Evolutionary conservation across 2,329 filamentous ascomycete genomes (phyloP), one percentile per base, ranked within the genome.

Genomic region (Aspergillus calidoustus): DNA sequence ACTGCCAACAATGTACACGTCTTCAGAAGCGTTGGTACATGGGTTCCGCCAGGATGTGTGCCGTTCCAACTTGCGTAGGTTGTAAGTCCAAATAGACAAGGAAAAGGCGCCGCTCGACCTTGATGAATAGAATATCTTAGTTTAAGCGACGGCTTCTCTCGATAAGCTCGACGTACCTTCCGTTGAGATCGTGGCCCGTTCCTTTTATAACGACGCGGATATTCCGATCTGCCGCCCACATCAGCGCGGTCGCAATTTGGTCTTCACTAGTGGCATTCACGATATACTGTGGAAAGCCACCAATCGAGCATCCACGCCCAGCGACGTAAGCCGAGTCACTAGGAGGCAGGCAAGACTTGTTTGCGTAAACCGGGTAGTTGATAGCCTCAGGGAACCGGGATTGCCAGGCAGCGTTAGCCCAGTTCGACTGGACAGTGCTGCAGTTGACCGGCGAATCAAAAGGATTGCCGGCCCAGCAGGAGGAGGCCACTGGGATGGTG

Each of bases 51-150:
- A 71, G 7, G 46, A 15, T 3, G 44, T 7, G 6, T 61, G 15
- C 48, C 64, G 75, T 30, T 75, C 64, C 6, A 77, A 73, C 9
- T 74, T 64, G 30, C 79, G 79, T 31, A 83, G 69, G 59, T 78
- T 70, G 63, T 82, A 80, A 2, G 79, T 82, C 81, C 80, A 83
- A 53, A 83, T 74, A 19, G 76, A 79, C 1, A 83, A 66, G 0
- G 79, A 74, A 7, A 79, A 81, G 1, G 75, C 74, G 13, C 81
- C 81, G 1, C 73, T 74, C 0, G 79, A 79, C 53, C 79, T 79
- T 23, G 3, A 9, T 1, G 7, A 8, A 47, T 23, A 15, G 17
- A 30, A n/a, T 8, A 31, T 22, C 17, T 34, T 7, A 41, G 4
- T 13, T 5, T n/a, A 11, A 31, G 23, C 2, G 13, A 7, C 4